phyloP scores from a whole-genome alignment of 139 green algal genomes.

The Yamagishiella unicocca region DNA sequence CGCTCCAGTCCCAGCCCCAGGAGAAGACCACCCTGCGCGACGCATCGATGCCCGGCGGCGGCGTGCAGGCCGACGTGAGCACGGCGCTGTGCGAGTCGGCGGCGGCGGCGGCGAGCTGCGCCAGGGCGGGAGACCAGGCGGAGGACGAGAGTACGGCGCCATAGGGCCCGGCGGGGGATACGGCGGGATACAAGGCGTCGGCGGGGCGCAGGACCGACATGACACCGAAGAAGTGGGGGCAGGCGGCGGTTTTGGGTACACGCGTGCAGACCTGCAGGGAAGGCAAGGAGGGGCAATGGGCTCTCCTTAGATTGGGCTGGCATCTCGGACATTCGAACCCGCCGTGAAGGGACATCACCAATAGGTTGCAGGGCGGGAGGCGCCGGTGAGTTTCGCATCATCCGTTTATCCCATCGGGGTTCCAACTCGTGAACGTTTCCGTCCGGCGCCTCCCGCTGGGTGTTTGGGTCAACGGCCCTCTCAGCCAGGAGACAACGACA shows the following conservation, averaged over 20 bases:
- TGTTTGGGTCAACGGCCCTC: not conserved
- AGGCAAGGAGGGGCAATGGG: not conserved
- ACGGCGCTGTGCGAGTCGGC: not conserved
- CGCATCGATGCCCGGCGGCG: not conserved
- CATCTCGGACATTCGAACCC: not conserved
- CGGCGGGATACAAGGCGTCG: not conserved
- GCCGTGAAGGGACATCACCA: not conserved
- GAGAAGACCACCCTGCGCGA: not conserved
- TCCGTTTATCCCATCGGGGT: not conserved
- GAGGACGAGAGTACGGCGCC: not conserved
- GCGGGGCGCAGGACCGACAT: constrained; percentile 10
- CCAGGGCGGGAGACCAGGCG: not conserved
- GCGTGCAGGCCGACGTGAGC: not conserved
- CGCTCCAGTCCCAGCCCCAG: constrained; percentile 28
- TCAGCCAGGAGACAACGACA: not conserved
- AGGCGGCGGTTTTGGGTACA: not conserved
- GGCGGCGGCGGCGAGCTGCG: not conserved
- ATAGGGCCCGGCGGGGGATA: not conserved
- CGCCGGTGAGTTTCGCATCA: too few species aligned
- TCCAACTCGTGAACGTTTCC: not conserved
- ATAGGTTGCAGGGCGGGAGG: too few species aligned
- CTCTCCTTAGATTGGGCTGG: not conserved
- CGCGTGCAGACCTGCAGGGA: not conserved
- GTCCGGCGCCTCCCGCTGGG: not conserved
- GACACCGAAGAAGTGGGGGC: constrained; percentile 12